Conservation (phyloP, 2,329 filamentous ascomycete genomes). For the Fusarium sp. region DNA sequence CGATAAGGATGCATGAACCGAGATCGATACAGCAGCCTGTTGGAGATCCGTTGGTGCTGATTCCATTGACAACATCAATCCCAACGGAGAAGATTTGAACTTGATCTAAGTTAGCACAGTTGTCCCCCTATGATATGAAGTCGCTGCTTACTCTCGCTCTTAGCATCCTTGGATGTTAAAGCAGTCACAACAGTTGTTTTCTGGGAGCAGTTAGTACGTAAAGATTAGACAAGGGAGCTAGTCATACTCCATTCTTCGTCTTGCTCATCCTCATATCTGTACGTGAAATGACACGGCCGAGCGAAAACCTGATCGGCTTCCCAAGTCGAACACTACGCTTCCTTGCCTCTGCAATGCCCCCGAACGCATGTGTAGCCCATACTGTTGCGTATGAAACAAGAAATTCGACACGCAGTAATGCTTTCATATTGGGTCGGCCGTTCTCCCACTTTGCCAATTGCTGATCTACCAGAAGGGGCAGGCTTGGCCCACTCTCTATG, state of each 20-base stretch:
- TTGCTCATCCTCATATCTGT: constrained; percentile 71
- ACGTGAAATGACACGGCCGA: constrained; percentile 61
- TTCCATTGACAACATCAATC: constrained; percentile 68
- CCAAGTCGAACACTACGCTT: constrained; percentile 77
- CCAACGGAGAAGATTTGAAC: constrained; percentile 70
- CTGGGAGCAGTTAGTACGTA: constrained; percentile 46
- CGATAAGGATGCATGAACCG: constrained; percentile 62
- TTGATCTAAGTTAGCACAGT: constrained; percentile 45
- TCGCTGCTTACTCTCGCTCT: constrained; percentile 54
- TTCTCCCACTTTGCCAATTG: constrained; percentile 63
- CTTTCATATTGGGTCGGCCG: constrained; percentile 62
- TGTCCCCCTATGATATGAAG: no score
- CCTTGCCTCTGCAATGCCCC: constrained; percentile 77
- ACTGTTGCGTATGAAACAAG: constrained; percentile 69
- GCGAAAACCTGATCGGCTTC: constrained; percentile 61
- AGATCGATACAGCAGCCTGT: constrained; percentile 59
- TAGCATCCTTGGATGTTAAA: constrained; percentile 55
- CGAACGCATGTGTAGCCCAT: constrained; percentile 73
- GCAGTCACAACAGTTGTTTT: constrained; percentile 58
- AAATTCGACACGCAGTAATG: constrained; percentile 73
- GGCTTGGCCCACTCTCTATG: constrained; percentile 59
- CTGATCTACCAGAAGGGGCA: constrained; percentile 64
- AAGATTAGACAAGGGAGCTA: background rate
- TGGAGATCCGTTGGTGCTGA: constrained; percentile 62
- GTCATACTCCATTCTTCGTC: constrained; percentile 52